Percentiles rank a stretch among this genome's conserved stretches.
These are phyloP conservation scores for Cudoniella acicularis DNA, from an alignment of 495 filamentous ascomycete genomes.

Conservation along the genomic window DNA sequence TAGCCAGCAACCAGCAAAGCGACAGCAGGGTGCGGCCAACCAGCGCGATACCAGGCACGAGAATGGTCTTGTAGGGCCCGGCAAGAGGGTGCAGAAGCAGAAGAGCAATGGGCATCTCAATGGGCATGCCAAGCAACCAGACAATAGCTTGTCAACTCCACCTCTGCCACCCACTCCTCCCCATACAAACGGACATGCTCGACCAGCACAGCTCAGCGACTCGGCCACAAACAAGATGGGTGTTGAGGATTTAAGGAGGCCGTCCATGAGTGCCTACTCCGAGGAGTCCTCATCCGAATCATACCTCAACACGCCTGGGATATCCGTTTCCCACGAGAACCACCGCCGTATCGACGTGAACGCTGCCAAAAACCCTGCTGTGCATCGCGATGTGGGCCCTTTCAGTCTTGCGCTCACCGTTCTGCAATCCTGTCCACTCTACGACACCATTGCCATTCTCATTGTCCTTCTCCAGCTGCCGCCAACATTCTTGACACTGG, in stretches of 20 bases:
- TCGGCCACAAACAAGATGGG: conserved; percentile 34
- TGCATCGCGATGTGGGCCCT: conserved; percentile 58
- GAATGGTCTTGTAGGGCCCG: conserved; percentile 80
- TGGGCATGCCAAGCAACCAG: conserved; percentile 27
- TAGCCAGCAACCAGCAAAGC: conserved; percentile 49
- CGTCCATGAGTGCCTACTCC: conserved; percentile 46
- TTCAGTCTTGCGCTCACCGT: conserved; percentile 78
- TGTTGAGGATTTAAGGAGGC: conserved; percentile 36
- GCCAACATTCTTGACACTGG: conserved; percentile 80
- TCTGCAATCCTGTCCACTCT: conserved; percentile 82
- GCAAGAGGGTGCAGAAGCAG: conserved; percentile 65
- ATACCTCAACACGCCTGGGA: conserved; percentile 30
- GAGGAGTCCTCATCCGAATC: conserved; percentile 48
- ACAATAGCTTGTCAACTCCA: conserved; percentile 24
- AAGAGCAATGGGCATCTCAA: conserved; percentile 45
- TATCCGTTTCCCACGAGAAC: conserved; percentile 39
- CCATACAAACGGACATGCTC: conserved; percentile 30
- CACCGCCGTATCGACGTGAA: conserved; percentile 63
- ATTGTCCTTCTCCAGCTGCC: conserved; percentile 97
- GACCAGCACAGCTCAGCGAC: conserved; percentile 30
- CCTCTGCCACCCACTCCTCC: conserved; percentile 37
- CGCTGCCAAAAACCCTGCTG: conserved; percentile 62
- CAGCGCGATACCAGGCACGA: conserved; percentile 79
- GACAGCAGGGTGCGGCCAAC: conserved; percentile 60
- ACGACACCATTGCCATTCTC: conserved; percentile 95